phyloP scores from a whole-genome alignment of 1,139 yeast genomes.

The Pichia sp. region DNA sequence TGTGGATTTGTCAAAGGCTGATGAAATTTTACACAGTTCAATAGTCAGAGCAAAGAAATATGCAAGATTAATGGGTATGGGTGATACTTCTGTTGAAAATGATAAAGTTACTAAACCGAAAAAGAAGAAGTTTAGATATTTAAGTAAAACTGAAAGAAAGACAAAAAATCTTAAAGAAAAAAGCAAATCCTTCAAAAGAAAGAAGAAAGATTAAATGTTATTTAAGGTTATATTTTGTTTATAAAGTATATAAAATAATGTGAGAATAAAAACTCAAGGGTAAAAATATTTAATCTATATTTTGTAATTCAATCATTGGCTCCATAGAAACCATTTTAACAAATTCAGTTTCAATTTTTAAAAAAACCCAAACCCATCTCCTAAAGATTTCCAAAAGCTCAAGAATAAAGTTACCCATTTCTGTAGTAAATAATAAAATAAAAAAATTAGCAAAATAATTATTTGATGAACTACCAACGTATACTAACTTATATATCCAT shows the following conservation, averaged over 20 bases:
- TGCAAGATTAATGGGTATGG: slow-evolving; percentile 52
- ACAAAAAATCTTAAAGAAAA: slow-evolving; percentile 56
- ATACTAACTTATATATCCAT: slow-evolving; percentile 55
- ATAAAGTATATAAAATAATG: neutral
- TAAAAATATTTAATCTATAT: neutral
- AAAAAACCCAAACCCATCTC: slow-evolving; percentile 84
- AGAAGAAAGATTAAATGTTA: slow-evolving; percentile 9
- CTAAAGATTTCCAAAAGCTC: slow-evolving; percentile 72
- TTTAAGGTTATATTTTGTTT: neutral
- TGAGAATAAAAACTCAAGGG: neutral
- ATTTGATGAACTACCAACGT: slow-evolving; percentile 12
- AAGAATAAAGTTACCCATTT: slow-evolving; percentile 54
- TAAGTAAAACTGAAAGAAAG: slow-evolving; percentile 72
- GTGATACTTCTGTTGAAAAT: slow-evolving; percentile 19
- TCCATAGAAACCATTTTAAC: slow-evolving; percentile 29
- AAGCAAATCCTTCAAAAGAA: slow-evolving; percentile 17
- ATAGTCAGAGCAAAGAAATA: slow-evolving; percentile 66
- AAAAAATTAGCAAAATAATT: slow-evolving; percentile 10
- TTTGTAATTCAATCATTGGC: slow-evolving; percentile 21
- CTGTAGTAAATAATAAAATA: slow-evolving; percentile 41
- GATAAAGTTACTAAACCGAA: slow-evolving; percentile 34
- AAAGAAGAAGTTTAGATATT: slow-evolving; percentile 82
- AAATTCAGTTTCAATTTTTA: slow-evolving; percentile 77
- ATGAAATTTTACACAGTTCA: slow-evolving; percentile 56
- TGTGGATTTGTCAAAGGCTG: slow-evolving; percentile 55